These are phyloP conservation scores for Saturnispora saitoi DNA, from an alignment of 805 yeast genomes.

Conservation along the genomic window DNA sequence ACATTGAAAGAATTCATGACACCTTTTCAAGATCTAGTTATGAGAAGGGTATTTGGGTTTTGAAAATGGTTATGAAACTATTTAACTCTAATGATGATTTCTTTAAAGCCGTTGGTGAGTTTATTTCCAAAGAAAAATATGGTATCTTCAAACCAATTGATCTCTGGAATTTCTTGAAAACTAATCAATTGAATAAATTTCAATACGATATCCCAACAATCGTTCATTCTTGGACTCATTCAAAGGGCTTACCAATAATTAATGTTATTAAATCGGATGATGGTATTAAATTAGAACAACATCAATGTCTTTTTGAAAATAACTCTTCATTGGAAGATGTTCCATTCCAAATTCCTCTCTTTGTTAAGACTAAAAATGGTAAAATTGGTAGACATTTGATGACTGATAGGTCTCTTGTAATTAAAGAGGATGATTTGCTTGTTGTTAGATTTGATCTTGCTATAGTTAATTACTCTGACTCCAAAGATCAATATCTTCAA, in stretches of 20 bases:
- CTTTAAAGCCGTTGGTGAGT: slow-evolving; percentile 30
- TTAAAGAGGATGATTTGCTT: slow-evolving; percentile 24
- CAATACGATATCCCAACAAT: slow-evolving; percentile 41
- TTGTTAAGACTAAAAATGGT: slow-evolving; percentile 32
- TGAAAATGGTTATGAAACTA: slow-evolving; percentile 43
- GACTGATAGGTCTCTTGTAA: slow-evolving; percentile 33
- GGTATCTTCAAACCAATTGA: slow-evolving; percentile 41
- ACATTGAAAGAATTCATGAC: slow-evolving; percentile 31
- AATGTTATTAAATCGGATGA: slow-evolving; percentile 34
- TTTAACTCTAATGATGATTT: slow-evolving; percentile 29
- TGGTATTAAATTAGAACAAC: slow-evolving; percentile 34
- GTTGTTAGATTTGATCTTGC: slow-evolving; percentile 37
- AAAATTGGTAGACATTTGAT: slow-evolving; percentile 32
- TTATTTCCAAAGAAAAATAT: slow-evolving; percentile 29
- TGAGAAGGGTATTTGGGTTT: slow-evolving; percentile 49
- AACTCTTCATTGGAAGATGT: slow-evolving; percentile 37
- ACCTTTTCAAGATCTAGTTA: slow-evolving; percentile 46
- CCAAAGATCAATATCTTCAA: slow-evolving; percentile 17
- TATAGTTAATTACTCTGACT: slow-evolving; percentile 41
- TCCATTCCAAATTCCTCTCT: slow-evolving; percentile 57
- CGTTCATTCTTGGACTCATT: slow-evolving; percentile 51
- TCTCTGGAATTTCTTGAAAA: slow-evolving; percentile 39
- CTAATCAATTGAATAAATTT: slow-evolving; percentile 19
- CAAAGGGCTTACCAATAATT: slow-evolving; percentile 59
- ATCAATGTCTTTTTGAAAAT: slow-evolving; percentile 28